A percentile compares a stretch with the other conserved stretches of the same genome.
phyloP scores from a whole-genome alignment of 2,329 filamentous ascomycete species.

The Madurella fahalii region DNA sequence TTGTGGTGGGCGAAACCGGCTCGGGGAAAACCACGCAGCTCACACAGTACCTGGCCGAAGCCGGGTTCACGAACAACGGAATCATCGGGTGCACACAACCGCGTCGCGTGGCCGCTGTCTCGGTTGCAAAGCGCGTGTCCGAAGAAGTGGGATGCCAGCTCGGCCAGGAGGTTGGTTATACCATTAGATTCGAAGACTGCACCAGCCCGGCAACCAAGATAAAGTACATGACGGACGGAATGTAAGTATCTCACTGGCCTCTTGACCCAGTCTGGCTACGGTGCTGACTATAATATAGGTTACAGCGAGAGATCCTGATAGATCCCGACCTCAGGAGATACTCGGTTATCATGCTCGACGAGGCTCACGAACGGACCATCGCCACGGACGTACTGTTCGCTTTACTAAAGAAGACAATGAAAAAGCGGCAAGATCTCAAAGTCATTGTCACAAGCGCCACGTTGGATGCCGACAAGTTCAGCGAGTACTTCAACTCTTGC shows the following conservation, averaged over 20 bases:
- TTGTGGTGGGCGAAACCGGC: constrained; percentile 95
- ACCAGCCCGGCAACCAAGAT: constrained; percentile 85
- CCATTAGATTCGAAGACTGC: constrained; percentile 94
- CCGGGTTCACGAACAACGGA: constrained; percentile 78
- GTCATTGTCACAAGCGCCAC: constrained; percentile 96
- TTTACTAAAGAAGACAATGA: constrained; percentile 86
- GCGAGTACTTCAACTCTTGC: constrained; percentile 89
- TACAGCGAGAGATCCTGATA: constrained; percentile 89
- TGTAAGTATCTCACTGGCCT: constrained; percentile 41
- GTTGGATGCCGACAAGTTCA: constrained; percentile 95
- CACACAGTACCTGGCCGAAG: constrained; percentile 92
- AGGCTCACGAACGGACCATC: constrained; percentile 96
- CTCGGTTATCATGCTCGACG: constrained; percentile 96
- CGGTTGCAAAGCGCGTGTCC: constrained; percentile 91
- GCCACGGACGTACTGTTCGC: constrained; percentile 94
- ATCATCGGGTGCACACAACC: constrained; percentile 97
- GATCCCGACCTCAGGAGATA: constrained; percentile 87
- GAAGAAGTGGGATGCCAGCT: constrained; percentile 91
- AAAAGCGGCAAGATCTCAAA: constrained; percentile 80
- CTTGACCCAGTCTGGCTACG: background rate
- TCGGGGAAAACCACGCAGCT: constrained; percentile 97
- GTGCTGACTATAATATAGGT: constrained; percentile 26
- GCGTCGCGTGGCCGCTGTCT: constrained; percentile 95
- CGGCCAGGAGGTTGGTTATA: constrained; percentile 92
- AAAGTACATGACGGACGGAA: constrained; percentile 99